Percentiles rank a stretch among this genome's conserved stretches.
Conservation (phyloP, 495 filamentous ascomycete genomes). For the Halenospora varia region DNA sequence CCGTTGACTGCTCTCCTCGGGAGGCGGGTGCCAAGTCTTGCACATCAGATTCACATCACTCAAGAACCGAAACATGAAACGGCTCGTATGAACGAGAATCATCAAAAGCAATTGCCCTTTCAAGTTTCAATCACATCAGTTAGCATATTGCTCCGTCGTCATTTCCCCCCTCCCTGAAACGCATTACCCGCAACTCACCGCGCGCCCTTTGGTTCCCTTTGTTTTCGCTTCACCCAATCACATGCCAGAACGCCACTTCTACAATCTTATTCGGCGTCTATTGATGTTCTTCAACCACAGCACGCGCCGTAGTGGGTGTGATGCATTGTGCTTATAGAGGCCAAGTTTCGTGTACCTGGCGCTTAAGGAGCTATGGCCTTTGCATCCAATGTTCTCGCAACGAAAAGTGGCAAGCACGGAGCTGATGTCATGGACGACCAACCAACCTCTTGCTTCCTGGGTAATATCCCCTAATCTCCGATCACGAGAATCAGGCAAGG, state of each 20-base stretch:
- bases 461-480: not conserved
- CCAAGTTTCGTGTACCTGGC: constrained; percentile 23
- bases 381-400: not conserved
- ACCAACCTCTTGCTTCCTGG: not conserved
- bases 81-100: no score
- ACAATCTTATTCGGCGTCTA: constrained; percentile 18
- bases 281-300: not conserved
- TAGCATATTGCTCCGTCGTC: constrained; percentile 8
- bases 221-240: constrained; percentile 7
- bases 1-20: no score
- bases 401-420: no score
- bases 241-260: constrained; percentile 1
- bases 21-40: no score
- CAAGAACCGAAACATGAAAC: no score
- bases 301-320: constrained; percentile 21
- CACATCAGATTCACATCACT: no score
- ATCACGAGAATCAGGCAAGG: constrained; percentile 1
- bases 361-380: constrained; percentile 9
- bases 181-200: not conserved
- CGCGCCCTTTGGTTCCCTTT: not conserved
- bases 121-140: no score
- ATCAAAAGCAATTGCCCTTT: no score
- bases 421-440: not conserved
- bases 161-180: constrained; percentile 8
- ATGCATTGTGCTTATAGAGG: constrained; percentile 8